phyloP scores from a whole-genome alignment of 1,284 basidiomycete genomes.

The Cystobasidium sp. region DNA sequence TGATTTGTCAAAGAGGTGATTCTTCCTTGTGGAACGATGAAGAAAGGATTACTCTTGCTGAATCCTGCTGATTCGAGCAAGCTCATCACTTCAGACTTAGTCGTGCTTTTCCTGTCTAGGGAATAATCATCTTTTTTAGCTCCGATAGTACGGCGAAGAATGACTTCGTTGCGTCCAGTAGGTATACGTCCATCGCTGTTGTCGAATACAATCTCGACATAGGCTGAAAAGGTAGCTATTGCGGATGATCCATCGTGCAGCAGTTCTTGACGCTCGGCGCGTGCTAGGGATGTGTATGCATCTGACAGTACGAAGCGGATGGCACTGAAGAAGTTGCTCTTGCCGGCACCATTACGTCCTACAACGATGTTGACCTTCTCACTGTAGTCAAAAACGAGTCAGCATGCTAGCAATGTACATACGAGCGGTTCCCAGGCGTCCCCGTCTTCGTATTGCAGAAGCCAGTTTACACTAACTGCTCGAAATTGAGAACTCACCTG shows the following conservation, averaged over 20 bases:
- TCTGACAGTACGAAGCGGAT: constrained; percentile 97
- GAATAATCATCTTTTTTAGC: constrained; percentile 99
- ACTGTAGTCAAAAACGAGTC: neutral
- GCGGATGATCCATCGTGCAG: constrained; percentile 91
- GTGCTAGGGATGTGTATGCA: constrained; percentile 92
- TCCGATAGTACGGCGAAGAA: constrained; percentile 90
- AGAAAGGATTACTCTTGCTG: constrained; percentile 96
- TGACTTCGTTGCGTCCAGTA: constrained; percentile 76
- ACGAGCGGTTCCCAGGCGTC: too few relatives aligned
- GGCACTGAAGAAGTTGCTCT: constrained; percentile 85
- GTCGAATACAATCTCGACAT: constrained; percentile 66
- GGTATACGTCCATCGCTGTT: constrained; percentile 51
- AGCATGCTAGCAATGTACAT: too few relatives aligned
- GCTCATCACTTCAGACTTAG: constrained; percentile 97
- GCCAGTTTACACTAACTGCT: neutral
- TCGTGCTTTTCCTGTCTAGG: constrained; percentile 91
- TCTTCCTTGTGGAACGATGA: constrained; percentile 96
- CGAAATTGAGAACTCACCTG: constrained; percentile 53
- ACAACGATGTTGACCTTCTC: constrained; percentile 88
- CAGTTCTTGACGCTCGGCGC: constrained; percentile 88
- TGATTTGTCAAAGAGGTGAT: constrained; percentile 97
- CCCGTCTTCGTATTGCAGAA: too few relatives aligned
- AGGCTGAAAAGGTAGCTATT: constrained; percentile 88
- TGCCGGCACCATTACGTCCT: constrained; percentile 91
- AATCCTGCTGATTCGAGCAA: constrained; percentile 94